A percentile compares a stretch with the other conserved stretches of the same genome.
phyloP scores from a whole-genome alignment of 352 stramenopile genomes.

The Plasmopara viticola region DNA sequence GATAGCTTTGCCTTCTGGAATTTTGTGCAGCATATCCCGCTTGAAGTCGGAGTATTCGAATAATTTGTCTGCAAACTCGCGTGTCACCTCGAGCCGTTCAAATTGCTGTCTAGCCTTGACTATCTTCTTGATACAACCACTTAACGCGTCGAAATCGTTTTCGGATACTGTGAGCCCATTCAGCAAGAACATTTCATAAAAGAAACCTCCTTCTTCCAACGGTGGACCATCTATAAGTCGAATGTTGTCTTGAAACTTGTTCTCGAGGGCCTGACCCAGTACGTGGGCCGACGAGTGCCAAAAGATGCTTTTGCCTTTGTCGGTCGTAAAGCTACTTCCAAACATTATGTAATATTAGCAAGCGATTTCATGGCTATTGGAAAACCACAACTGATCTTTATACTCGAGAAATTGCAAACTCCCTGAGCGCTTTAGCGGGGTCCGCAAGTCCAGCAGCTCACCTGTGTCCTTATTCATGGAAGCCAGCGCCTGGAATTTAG shows the following conservation, averaged over 20 bases:
- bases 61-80: conserved; percentile 88
- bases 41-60: conserved; percentile 96
- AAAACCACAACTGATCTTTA: conserved; percentile 1
- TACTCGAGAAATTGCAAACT: conserved; percentile 61
- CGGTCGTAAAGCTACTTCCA: conserved; percentile 45
- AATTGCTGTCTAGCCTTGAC: conserved; percentile 93
- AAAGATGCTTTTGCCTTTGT: conserved; percentile 85
- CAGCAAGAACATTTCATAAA: conserved; percentile 93
- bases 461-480: conserved; percentile 32
- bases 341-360: neutral
- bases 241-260: conserved; percentile 94
- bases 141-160: conserved; percentile 70
- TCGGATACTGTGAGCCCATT: conserved; percentile 66
- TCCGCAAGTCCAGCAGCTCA: conserved; percentile 48
- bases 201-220: conserved; percentile 96
- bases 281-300: conserved; percentile 99
- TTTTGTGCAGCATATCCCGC: conserved; percentile 95
- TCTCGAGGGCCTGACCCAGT: conserved; percentile 97
- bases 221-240: conserved; percentile 92
- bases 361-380: too few relatives aligned
- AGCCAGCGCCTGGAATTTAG: conserved; percentile 57
- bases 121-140: conserved; percentile 92
- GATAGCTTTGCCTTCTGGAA: conserved; percentile 87
- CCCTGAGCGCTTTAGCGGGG: conserved; percentile 41
- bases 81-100: conserved; percentile 83